Evolutionary conservation across 257 asterid species (phyloP).

Genomic region (Solanum rostratum): DNA sequence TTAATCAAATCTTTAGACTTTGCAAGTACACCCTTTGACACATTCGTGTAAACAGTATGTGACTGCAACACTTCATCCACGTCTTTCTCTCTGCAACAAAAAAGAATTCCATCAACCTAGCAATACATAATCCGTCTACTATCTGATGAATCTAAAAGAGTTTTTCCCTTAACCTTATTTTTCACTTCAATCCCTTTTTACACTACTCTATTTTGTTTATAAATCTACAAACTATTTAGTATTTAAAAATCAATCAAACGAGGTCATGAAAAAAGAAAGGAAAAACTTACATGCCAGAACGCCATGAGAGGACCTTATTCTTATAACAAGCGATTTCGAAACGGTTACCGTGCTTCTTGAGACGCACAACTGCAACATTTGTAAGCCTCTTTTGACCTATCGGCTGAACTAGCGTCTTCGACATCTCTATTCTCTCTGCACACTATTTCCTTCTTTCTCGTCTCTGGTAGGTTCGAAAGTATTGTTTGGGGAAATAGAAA

Average conservation of each 20-base stretch:
- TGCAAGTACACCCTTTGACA: conserved; percentile 83
- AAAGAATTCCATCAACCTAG: neutral
- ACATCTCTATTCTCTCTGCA: conserved; percentile 28
- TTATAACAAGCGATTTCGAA: conserved; percentile 96
- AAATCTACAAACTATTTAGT: neutral
- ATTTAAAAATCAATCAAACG: neutral
- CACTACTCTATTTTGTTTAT: neutral
- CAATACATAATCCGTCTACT: neutral
- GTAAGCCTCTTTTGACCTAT: conserved; percentile 90
- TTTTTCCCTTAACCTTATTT: neutral
- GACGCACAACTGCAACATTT: conserved; percentile 94
- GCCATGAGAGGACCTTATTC: conserved; percentile 48
- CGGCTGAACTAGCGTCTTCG: conserved; percentile 80
- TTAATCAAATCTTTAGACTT: conserved; percentile 67
- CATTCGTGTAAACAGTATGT: conserved; percentile 74
- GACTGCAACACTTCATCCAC: conserved; percentile 98
- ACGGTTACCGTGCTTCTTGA: conserved; percentile 77
- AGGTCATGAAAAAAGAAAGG: neutral
- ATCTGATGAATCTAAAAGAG: neutral
- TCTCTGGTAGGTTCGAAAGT: neutral
- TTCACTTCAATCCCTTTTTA: neutral
- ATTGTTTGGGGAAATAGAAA: no score
- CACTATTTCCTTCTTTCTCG: neutral
- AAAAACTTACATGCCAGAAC: neutral
- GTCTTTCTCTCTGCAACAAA: conserved; percentile 61